These are phyloP conservation scores for Talaromyces sp. DNA, from an alignment of 2,329 filamentous ascomycete species.

Conservation along the genomic window DNA sequence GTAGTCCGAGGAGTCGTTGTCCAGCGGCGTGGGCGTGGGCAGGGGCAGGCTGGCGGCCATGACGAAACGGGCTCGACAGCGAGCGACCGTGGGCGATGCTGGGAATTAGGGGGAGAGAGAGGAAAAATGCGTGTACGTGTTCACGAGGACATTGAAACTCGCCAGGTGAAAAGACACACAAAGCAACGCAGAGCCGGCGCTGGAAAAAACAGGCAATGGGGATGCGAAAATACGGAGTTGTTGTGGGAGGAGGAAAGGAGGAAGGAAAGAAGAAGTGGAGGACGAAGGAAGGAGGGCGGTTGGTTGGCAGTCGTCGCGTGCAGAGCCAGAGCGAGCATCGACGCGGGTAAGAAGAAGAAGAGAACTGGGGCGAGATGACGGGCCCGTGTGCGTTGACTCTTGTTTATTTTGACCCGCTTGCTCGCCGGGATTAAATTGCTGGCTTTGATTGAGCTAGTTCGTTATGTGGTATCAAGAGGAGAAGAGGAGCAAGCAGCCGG, in stretches of 20 bases:
- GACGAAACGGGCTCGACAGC: conserved; percentile 6
- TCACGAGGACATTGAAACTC: neutral
- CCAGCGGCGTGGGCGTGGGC: neutral
- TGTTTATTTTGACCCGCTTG: conserved; percentile 33
- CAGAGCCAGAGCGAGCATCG: neutral
- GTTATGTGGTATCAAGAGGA: neutral
- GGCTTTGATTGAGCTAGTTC: neutral
- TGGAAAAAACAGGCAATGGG: neutral
- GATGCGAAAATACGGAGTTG: neutral
- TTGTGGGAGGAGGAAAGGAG: neutral
- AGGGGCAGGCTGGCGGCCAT: conserved; percentile 10
- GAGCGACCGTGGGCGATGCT: conserved; percentile 8
- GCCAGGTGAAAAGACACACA: neutral
- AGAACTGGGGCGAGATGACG: conserved; percentile 12
- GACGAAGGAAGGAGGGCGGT: conserved; percentile 16
- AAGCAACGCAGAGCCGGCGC: neutral
- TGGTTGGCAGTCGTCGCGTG: conserved; percentile 16
- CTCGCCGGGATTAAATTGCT: neutral
- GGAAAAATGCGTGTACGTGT: neutral
- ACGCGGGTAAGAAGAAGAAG: conserved; percentile 18
- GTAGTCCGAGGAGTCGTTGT: conserved; percentile 11
- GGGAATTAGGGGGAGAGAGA: neutral
- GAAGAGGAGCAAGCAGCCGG: neutral
- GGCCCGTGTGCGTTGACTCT: conserved; percentile 13
- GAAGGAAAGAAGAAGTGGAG: conserved; percentile 12